Conservation (phyloP, 2,329 filamentous ascomycete genomes). For the Aspergillus novoparasiticus region DNA sequence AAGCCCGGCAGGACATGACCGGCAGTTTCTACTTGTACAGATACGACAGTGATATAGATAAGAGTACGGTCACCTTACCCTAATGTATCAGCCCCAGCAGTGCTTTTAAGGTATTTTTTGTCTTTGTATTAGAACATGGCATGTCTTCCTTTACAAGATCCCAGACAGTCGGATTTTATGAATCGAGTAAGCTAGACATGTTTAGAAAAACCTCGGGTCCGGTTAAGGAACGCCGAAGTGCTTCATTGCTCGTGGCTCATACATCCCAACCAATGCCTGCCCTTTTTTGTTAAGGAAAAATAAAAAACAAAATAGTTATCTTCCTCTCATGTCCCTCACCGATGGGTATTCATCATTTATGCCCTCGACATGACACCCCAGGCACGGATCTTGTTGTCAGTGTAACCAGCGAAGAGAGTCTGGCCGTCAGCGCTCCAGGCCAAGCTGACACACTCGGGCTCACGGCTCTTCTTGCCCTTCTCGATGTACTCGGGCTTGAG, state of each 20-base stretch:
- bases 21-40: background rate
- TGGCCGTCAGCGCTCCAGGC: slow-evolving; percentile 98
- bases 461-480: slow-evolving; percentile 97
- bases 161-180: slow-evolving; percentile 36
- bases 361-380: slow-evolving; percentile 97
- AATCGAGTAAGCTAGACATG: slow-evolving; percentile 40
- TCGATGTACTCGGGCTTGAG: slow-evolving; percentile 97
- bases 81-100: background rate
- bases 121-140: slow-evolving; percentile 45
- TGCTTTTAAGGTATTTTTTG: slow-evolving; percentile 26
- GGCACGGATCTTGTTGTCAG: slow-evolving; percentile 97
- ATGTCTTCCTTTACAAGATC: slow-evolving; percentile 36
- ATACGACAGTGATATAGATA: background rate
- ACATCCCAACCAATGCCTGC: slow-evolving; percentile 43
- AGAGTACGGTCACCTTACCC: background rate
- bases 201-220: slow-evolving; percentile 32
- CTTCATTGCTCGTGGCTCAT: slow-evolving; percentile 51
- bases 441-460: slow-evolving; percentile 96
- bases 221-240: slow-evolving; percentile 27
- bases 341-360: slow-evolving; percentile 50
- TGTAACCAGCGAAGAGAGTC: slow-evolving; percentile 99
- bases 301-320: slow-evolving; percentile 28
- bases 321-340: slow-evolving; percentile 22
- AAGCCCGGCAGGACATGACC: background rate
- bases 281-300: slow-evolving; percentile 39